A percentile compares a stretch with the other conserved stretches of the same genome.
Evolutionary conservation across 805 yeast species (phyloP).

Genomic region (Zygosaccharomyces kombuchaensis): DNA sequence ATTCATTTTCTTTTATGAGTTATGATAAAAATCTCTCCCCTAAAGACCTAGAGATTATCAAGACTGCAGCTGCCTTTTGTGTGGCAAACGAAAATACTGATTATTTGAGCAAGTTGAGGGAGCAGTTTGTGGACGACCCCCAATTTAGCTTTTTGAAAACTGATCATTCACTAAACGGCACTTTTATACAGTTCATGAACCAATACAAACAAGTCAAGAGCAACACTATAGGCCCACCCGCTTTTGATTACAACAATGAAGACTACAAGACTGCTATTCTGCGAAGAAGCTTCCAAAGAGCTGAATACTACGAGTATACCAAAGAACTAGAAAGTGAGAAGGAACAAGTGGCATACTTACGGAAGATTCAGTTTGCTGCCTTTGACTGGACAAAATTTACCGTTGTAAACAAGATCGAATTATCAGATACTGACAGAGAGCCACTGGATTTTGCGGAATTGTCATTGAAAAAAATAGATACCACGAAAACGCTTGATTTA

Average conservation of each 20-base stretch:
- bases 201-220: constrained; percentile 49
- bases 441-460: constrained; percentile 47
- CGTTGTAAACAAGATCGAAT: constrained; percentile 63
- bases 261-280: constrained; percentile 38
- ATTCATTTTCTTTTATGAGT: constrained; percentile 28
- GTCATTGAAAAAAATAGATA: constrained; percentile 11
- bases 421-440: constrained; percentile 53
- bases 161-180: constrained; percentile 54
- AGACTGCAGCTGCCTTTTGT: constrained; percentile 64
- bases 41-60: constrained; percentile 64
- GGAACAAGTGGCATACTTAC: constrained; percentile 32
- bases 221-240: constrained; percentile 14
- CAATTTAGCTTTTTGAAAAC: constrained; percentile 67
- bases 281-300: constrained; percentile 48
- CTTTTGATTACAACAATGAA: constrained; percentile 26
- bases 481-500: neutral
- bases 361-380: constrained; percentile 57
- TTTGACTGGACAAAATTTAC: constrained; percentile 87
- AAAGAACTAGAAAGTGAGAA: constrained; percentile 38
- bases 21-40: constrained; percentile 42
- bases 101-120: constrained; percentile 38
- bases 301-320: constrained; percentile 44
- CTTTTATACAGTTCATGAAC: constrained; percentile 46
- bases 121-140: constrained; percentile 36
- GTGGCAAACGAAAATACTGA: constrained; percentile 55